Conservation (phyloP, 257 asterid genomes). For the Petrea volubilis region DNA sequence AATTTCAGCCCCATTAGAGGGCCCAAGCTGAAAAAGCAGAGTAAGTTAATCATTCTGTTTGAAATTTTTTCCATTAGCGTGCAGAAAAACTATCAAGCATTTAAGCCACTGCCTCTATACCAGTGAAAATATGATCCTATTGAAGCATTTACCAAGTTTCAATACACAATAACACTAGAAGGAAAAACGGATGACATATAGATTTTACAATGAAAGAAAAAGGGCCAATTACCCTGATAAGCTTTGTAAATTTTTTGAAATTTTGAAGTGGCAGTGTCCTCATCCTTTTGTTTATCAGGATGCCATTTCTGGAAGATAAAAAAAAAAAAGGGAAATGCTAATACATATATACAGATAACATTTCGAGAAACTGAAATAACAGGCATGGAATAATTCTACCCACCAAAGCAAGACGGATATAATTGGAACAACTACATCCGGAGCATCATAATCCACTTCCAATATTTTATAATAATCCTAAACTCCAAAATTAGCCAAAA, state of each 20-base stretch:
- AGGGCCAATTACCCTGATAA: conserved; percentile 57
- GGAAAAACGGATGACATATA: no score
- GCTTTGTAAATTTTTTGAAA: conserved; percentile 96
- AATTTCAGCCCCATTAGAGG: conserved; percentile 86
- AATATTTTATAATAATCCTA: conserved; percentile 85
- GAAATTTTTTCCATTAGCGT: no score
- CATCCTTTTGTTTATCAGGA: conserved; percentile 86
- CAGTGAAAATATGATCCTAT: neutral
- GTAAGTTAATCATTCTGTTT: no score
- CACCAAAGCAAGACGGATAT: conserved; percentile 92
- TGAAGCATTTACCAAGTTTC: neutral
- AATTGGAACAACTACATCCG: conserved; percentile 90
- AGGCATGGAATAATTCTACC: conserved; percentile 13
- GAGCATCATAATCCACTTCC: conserved; percentile 87
- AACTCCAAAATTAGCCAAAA: neutral
- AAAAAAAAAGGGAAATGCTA: neutral
- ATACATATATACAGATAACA: neutral
- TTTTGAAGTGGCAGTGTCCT: conserved; percentile 61
- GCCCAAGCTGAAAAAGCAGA: no score
- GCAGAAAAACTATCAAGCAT: neutral
- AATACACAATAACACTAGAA: neutral
- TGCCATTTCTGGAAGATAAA: conserved; percentile 76
- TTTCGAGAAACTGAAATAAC: neutral
- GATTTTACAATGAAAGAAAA: no score
- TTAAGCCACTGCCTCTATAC: neutral